These are phyloP conservation scores for Diaporthe capsici DNA, from an alignment of 2,329 filamentous ascomycete genomes.

Conservation along the genomic window DNA sequence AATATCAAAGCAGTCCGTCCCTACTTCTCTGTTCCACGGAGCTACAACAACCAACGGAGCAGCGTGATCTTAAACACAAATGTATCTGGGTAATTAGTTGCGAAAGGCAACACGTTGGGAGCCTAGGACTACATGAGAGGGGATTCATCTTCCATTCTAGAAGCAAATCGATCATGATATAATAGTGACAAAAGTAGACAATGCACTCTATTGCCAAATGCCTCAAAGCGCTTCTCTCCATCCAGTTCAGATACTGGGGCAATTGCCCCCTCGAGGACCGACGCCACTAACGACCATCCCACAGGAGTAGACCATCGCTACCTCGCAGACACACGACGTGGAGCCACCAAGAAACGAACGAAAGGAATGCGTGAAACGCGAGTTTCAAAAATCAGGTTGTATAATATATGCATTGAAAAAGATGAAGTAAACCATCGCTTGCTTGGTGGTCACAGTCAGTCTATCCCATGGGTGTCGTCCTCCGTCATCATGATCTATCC, in stretches of 20 bases:
- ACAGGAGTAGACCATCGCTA: not conserved
- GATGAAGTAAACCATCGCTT: constrained; percentile 16
- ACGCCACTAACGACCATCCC: not conserved
- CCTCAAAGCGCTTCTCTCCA: no score
- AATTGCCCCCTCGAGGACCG: not conserved
- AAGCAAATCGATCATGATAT: not conserved
- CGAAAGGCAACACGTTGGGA: not conserved
- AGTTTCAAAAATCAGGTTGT: not conserved
- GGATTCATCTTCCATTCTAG: not conserved
- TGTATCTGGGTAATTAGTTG: no score
- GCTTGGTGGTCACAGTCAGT: constrained; percentile 29
- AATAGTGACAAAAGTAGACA: not conserved
- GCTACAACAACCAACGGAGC: not conserved
- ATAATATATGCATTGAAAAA: constrained; percentile 28
- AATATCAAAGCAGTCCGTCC: not conserved
- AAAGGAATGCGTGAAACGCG: not conserved
- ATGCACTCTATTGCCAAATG: not conserved
- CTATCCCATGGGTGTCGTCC: constrained; percentile 1
- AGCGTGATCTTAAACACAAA: no score
- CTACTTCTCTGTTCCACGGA: not conserved
- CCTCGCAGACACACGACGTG: not conserved
- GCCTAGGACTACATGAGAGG: not conserved
- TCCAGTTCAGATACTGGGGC: not conserved
- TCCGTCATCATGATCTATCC: constrained; percentile 11
- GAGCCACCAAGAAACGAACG: not conserved